Percentiles rank a stretch among this genome's conserved stretches.
These are phyloP conservation scores for Pichia cactophila DNA, from an alignment of 1,139 yeast species.

Conservation along the genomic window DNA sequence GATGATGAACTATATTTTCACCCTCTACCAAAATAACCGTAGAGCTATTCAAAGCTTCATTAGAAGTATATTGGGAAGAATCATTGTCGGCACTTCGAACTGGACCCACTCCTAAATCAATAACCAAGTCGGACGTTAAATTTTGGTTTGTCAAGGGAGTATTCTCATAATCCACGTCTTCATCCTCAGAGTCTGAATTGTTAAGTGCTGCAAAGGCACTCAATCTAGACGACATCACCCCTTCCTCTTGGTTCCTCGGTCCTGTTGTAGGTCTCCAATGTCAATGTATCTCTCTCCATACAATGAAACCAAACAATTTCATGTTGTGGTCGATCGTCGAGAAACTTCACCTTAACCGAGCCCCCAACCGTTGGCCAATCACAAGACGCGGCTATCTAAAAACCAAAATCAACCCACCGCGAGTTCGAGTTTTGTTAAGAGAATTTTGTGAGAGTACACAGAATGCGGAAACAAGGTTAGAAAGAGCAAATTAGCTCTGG, in stretches of 20 bases:
- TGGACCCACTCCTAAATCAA: slow-evolving; percentile 2
- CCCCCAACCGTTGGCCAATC: slow-evolving; percentile 9
- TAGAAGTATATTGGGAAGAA: background rate
- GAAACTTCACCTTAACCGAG: background rate
- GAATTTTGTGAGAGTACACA: background rate
- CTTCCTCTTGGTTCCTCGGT: background rate
- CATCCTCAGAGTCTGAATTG: slow-evolving; percentile 14
- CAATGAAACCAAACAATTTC: background rate
- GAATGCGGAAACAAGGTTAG: background rate
- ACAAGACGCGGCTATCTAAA: slow-evolving; percentile 1
- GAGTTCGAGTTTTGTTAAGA: background rate
- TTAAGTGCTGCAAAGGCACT: slow-evolving; percentile 50
- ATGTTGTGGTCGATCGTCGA: background rate
- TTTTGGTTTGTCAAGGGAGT: background rate
- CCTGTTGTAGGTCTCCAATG: background rate
- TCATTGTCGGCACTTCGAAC: background rate
- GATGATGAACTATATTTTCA: slow-evolving; percentile 25
- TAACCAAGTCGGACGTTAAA: background rate
- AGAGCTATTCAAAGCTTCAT: background rate
- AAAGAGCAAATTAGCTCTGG: background rate
- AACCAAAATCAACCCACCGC: slow-evolving; percentile 6
- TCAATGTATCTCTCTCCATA: background rate
- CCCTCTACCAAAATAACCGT: slow-evolving; percentile 1
- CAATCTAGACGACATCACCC: slow-evolving; percentile 22
- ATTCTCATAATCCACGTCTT: slow-evolving; percentile 4